These are phyloP conservation scores for Cucurbita moschata DNA, from an alignment of 306 rosid genomes.

Conservation along the genomic window DNA sequence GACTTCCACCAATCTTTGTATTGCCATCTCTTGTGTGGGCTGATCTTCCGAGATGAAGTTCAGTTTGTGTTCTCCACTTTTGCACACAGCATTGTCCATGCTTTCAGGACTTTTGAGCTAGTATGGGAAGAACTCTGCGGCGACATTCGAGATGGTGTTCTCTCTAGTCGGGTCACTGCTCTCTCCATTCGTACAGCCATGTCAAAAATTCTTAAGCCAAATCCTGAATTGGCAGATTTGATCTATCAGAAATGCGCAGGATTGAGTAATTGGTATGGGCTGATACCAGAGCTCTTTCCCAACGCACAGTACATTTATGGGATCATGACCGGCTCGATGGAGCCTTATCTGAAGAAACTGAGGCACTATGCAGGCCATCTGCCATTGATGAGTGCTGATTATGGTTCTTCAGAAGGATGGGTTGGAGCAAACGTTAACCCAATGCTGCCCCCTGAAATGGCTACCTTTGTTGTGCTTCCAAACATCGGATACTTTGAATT, in stretches of 20 bases:
- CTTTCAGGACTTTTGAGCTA: slow-evolving; percentile 65
- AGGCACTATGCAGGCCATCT: slow-evolving; percentile 72
- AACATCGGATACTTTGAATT: slow-evolving; percentile 86
- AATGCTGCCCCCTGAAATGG: slow-evolving; percentile 43
- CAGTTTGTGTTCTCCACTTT: slow-evolving; percentile 48
- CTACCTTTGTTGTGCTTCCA: slow-evolving; percentile 69
- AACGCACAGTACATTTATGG: slow-evolving; percentile 63
- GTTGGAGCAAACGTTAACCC: slow-evolving; percentile 73
- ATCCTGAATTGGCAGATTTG: slow-evolving; percentile 61
- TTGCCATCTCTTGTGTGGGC: slow-evolving; percentile 84
- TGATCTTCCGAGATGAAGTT: slow-evolving; percentile 48
- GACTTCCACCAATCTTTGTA: slow-evolving; percentile 80
- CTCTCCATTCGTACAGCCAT: slow-evolving; percentile 43
- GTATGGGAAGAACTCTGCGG: slow-evolving; percentile 62
- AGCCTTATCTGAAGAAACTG: slow-evolving; percentile 53
- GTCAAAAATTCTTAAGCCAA: slow-evolving; percentile 55
- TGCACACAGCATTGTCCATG: slow-evolving; percentile 68
- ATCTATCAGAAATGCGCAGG: slow-evolving; percentile 34
- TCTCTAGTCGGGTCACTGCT: slow-evolving; percentile 28
- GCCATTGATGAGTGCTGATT: slow-evolving; percentile 74
- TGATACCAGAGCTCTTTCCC: slow-evolving; percentile 72
- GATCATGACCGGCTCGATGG: slow-evolving; percentile 95
- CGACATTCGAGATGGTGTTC: slow-evolving; percentile 54
- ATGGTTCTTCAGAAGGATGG: slow-evolving; percentile 98
- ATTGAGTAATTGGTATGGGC: slow-evolving; percentile 70